Conservation (phyloP, 352 stramenopile genomes). For the Blastocystis sp. region DNA sequence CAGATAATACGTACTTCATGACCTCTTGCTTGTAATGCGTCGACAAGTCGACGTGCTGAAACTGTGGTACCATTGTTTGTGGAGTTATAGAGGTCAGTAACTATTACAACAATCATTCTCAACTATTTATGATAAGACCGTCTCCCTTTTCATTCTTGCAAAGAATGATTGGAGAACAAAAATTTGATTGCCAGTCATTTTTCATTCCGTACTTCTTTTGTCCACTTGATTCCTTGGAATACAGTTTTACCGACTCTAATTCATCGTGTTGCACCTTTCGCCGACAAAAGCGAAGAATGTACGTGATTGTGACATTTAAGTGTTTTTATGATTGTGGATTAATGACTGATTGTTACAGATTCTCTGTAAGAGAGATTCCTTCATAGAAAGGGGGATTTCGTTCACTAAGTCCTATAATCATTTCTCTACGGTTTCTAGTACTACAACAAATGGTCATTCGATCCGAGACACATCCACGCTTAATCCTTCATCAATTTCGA, state of each 20-base stretch:
- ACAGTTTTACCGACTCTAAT: background rate
- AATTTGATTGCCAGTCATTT: background rate
- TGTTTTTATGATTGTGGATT: too few relatives aligned
- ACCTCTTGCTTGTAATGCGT: background rate
- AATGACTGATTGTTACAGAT: too few relatives aligned
- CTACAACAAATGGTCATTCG: too few relatives aligned
- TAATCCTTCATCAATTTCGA: too few relatives aligned
- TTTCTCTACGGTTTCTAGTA: too few relatives aligned
- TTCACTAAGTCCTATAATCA: too few relatives aligned
- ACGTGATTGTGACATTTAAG: too few relatives aligned
- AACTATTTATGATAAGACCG: background rate
- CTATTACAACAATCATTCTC: slow-evolving; percentile 54
- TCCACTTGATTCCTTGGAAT: background rate
- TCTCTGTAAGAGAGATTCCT: too few relatives aligned
- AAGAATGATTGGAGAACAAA: background rate
- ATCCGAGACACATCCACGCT: too few relatives aligned
- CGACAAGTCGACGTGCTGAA: slow-evolving; percentile 41
- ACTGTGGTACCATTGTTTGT: slow-evolving; percentile 66
- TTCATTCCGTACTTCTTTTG: background rate
- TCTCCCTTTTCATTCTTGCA: too few relatives aligned
- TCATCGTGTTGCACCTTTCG: background rate
- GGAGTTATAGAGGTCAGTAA: background rate
- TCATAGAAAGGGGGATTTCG: too few relatives aligned
- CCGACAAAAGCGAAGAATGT: too few relatives aligned
- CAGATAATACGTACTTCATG: slow-evolving; percentile 64